Evolutionary conservation across 108 stramenopile species (phyloP), one percentile per base, ranked within the genome.

Genomic region (Licmophora abbreviata): DNA sequence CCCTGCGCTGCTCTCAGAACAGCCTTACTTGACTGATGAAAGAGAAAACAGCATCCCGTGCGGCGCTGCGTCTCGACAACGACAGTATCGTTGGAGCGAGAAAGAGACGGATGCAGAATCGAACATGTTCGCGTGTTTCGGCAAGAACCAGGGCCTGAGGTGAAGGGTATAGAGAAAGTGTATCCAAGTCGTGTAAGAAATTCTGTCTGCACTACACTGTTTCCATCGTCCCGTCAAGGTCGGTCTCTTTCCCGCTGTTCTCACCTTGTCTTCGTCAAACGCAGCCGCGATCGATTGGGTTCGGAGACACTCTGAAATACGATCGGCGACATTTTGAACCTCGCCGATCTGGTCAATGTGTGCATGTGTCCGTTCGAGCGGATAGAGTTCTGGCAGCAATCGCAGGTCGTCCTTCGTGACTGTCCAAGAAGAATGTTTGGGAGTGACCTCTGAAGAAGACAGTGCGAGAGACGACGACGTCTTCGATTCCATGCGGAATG

Each of bases 1-100:
- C n/a, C n/a, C n/a, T n/a, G n/a, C 27, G 74, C 90, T 1, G 90
- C 83, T 57, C 88, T 83, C n/a, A 92, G 69, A 46, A 92, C 69
- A 33, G 62, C 53, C 15, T 83, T 58, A 14, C 68, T 63, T 50
- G 87, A 88, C 21, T 79, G 68, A 68, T 92, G 83, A 54, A 83
- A 92, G 35, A 68, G 66, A 25, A 92, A 74, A 22, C 81, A 69
- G 58, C 76, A 74, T 22, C 90, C 90, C 48, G 83, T 86, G 36
- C 85, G 59, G 26, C 90, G 69, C 52, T 85, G 83, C 17, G 81
- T 49, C 54, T 92, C 90, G 11, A 87, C 71, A 7, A 86, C 57
- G 44, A 68, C 70, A 29, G 65, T 73, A 20, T 54, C 52, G 25
- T 51, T 51, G 2, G 45, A 37, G 29, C 59, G 41, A 4, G 30